A percentile compares a stretch with the other conserved stretches of the same genome.
phyloP scores from a whole-genome alignment of 345 rosid genomes.

The Citrus medica region DNA sequence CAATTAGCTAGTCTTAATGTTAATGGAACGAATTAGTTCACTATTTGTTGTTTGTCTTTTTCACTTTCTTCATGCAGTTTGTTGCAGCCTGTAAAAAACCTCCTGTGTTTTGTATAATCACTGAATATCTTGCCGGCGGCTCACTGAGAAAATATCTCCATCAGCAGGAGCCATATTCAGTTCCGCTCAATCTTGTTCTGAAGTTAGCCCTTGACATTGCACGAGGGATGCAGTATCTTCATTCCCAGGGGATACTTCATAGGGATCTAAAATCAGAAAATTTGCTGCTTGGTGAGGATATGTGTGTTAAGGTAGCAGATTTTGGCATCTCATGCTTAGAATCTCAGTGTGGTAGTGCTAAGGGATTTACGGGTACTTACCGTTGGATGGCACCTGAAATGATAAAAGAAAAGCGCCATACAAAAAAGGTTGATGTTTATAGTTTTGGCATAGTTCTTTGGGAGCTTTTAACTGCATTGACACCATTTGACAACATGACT shows the following conservation, averaged over 20 bases:
- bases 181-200: conserved; percentile 55
- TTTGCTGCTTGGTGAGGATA: conserved; percentile 59
- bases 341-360: conserved; percentile 59
- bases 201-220: conserved; percentile 72
- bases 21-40: neutral
- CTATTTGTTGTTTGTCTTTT: neutral
- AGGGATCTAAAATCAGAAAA: conserved; percentile 84
- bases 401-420: conserved; percentile 70
- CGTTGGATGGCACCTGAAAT: conserved; percentile 94
- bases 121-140: conserved; percentile 70
- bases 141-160: conserved; percentile 68
- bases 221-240: conserved; percentile 72
- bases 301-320: conserved; percentile 73
- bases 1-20: neutral
- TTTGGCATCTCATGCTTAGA: conserved; percentile 76
- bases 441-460: conserved; percentile 79
- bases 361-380: conserved; percentile 74
- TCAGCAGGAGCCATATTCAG: conserved; percentile 65
- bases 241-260: conserved; percentile 67
- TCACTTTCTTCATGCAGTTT: conserved; percentile 40
- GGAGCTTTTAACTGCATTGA: conserved; percentile 72
- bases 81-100: conserved; percentile 74
- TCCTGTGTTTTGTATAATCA: conserved; percentile 65
- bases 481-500: conserved; percentile 72
- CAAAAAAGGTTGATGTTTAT: conserved; percentile 78